Base-by-base conservation (phyloP, 441 rosid species). In the Croton setiger region DNA sequence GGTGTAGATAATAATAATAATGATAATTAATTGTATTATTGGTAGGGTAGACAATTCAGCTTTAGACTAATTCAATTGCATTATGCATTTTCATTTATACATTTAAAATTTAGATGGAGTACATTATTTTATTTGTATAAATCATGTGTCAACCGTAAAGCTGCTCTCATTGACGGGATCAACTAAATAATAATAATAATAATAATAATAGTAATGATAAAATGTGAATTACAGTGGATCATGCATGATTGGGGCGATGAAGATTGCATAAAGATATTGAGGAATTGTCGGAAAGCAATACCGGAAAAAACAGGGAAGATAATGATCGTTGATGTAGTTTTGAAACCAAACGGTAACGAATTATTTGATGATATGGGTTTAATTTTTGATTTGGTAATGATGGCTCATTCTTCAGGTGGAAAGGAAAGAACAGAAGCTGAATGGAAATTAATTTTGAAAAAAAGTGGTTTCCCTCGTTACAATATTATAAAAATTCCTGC, bases 211-310 rank as follows among this genome's bases (percentile, higher is more conserved):
- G n/a, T n/a, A n/a, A n/a, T n/a, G n/a, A n/a, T n/a, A n/a, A n/a
- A n/a, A n/a, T n/a, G n/a, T n/a, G n/a, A n/a, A n/a, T 52, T 37
- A 62, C 62, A 83, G 86, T 64, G 74, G 75, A 47, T 78, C 43
- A 6, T 86, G 79, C 87, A 86, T 9, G 77, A 77, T 3, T 82
- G 85, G 87, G 36, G 60, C 0, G 80, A 86, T 0, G 85, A 83
- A 49, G 80, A 73, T 4, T 83, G 87, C 20, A 49, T 86, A 7
- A 75, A 72, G 54, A 84, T 84, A 18, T 33, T 86, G 54, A 83
- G 48, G 5, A 86, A 82, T 12, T 84, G 90, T 21, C 12, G 33
- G 14, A 67, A 75, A 17, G 80, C 86, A 2, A 78, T 86, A 12
- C 69, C 82, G 0, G 33, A 60, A 11, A 73, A 70, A 18, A 73